Conservation (phyloP, 768 basidiomycete species). For the Phlebiopsis flavidoalba region DNA sequence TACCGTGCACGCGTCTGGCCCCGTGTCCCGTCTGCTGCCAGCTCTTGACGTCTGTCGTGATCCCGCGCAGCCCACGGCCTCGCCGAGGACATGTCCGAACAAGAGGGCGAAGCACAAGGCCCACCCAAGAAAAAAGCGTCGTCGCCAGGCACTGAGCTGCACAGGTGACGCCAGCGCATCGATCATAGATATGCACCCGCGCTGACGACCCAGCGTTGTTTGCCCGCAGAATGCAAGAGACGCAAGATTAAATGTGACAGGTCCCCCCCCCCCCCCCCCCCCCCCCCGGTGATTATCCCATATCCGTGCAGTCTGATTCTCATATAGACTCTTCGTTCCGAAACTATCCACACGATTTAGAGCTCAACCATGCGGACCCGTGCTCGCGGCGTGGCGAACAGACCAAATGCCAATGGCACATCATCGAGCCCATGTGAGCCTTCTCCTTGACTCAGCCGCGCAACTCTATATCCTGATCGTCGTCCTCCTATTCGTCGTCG, state of each 20-base stretch:
- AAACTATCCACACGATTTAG: conserved; percentile 32
- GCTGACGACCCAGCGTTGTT: conserved; percentile 11
- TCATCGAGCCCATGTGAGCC: conserved; percentile 75
- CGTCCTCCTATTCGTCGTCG: conserved; percentile 2
- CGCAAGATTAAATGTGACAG: conserved; percentile 88
- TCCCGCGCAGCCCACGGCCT: not conserved
- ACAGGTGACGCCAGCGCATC: conserved; percentile 50
- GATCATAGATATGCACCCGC: conserved; percentile 19
- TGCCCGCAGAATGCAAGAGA: conserved; percentile 67
- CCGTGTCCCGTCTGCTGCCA: not conserved
- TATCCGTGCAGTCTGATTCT: conserved; percentile 6
- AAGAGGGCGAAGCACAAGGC: conserved; percentile 47
- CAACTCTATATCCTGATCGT: conserved; percentile 1
- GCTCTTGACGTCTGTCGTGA: not conserved
- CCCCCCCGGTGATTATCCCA: conserved; percentile 22
- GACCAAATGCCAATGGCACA: conserved; percentile 77
- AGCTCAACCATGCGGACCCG: conserved; percentile 75
- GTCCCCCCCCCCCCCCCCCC: no score
- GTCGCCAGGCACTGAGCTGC: conserved; percentile 79
- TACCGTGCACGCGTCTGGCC: not conserved
- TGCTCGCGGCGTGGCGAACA: conserved; percentile 79
- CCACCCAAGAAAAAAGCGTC: conserved; percentile 80
- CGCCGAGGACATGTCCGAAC: conserved; percentile 44
- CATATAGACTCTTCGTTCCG: conserved; percentile 21
- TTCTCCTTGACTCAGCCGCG: conserved; percentile 6